phyloP scores from a whole-genome alignment of 352 stramenopile genomes.

The Peronospora farinosa region DNA sequence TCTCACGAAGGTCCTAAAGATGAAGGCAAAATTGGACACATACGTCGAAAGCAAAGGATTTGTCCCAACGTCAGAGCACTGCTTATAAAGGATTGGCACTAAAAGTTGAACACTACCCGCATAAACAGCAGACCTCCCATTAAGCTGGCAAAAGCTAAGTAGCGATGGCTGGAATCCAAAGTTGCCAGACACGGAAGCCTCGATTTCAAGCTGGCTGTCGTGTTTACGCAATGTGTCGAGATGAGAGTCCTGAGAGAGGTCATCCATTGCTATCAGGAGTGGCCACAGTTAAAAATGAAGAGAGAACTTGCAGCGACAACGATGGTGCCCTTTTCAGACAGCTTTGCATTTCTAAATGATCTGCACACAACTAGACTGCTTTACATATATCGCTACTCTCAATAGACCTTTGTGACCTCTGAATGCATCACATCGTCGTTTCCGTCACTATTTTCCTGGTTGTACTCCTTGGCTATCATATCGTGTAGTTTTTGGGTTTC shows the following conservation, averaged over 20 bases:
- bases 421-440: constrained; percentile 30
- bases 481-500: constrained; percentile 66
- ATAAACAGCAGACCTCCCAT: constrained; percentile 12
- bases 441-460: constrained; percentile 22
- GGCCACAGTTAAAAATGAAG: constrained; percentile 6
- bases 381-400: constrained; percentile 5
- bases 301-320: constrained; percentile 19
- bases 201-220: too few relatives aligned
- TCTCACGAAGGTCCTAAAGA: too few relatives aligned
- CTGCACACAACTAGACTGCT: constrained; percentile 10
- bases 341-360: constrained; percentile 64
- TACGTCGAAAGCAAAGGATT: too few relatives aligned
- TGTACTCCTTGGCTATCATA: constrained; percentile 58
- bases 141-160: constrained; percentile 39
- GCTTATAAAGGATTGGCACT: constrained; percentile 30
- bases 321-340: constrained; percentile 46
- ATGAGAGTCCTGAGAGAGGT: constrained; percentile 22
- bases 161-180: constrained; percentile 11
- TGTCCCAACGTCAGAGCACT: constrained; percentile 3
- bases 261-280: not conserved
- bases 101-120: constrained; percentile 21
- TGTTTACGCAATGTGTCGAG: constrained; percentile 67
- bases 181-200: too few relatives aligned
- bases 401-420: constrained; percentile 82
- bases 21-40: too few relatives aligned